Percentiles rank a stretch among this genome's conserved stretches.
Conservation (phyloP, 169 alveolate genomes). For the Plasmodium gonderi region DNA sequence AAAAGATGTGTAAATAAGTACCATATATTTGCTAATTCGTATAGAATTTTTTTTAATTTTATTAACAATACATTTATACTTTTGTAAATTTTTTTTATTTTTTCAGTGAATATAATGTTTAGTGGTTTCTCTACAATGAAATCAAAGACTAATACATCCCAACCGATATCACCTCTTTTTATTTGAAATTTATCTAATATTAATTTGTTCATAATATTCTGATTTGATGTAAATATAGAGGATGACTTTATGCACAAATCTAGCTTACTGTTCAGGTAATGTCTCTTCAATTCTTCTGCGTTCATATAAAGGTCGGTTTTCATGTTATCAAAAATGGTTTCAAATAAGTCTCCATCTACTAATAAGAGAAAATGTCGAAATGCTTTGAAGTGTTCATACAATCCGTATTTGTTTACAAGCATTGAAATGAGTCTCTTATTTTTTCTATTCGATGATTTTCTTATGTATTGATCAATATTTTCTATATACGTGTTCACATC, state of each 20-base stretch:
- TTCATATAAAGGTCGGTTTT: conserved; percentile 68
- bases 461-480: conserved; percentile 41
- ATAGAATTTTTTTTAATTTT: conserved; percentile 42
- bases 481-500: conserved; percentile 36
- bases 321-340: conserved; percentile 62
- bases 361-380: conserved; percentile 54
- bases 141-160: conserved; percentile 66
- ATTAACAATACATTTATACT: conserved; percentile 47
- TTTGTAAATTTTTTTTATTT: conserved; percentile 38
- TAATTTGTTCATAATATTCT: conserved; percentile 29
- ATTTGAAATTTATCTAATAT: conserved; percentile 18
- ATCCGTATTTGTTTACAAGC: conserved; percentile 24
- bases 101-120: conserved; percentile 60
- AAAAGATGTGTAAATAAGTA: conserved; percentile 64
- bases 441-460: conserved; percentile 2
- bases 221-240: conserved; percentile 34
- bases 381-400: conserved; percentile 57
- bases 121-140: conserved; percentile 46
- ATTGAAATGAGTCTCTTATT: conserved; percentile 30
- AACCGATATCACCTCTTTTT: conserved; percentile 63
- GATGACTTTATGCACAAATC: conserved; percentile 62
- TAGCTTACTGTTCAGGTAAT: conserved; percentile 40
- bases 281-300: conserved; percentile 66
- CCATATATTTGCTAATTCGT: conserved; percentile 67
- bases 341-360: conserved; percentile 70